Base-by-base conservation (phyloP, 1,139 yeast genomes). In the Pichiaceae sp. region DNA sequence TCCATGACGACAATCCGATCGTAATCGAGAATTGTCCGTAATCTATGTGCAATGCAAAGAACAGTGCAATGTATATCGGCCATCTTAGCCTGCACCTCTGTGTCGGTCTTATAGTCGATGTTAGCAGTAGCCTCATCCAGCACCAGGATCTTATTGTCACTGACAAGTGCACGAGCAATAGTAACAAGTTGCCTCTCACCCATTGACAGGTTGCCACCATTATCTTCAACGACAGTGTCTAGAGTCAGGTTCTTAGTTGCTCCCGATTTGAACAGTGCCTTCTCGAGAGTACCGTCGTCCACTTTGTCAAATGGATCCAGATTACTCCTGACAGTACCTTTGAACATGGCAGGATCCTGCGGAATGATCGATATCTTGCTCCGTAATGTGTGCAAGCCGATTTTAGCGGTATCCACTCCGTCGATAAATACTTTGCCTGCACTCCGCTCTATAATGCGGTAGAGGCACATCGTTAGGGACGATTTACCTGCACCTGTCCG, bases 401-500 rank as follows among this genome's bases (percentile, higher is more conserved):
- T 44, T 16, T 56, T 55, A 14, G 66, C 48, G 33, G 70, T 68
- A 47, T 74, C 72, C 38, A 72, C 51, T 18, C 66, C 75, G 52
- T 74, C 81, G 41, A 75, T 73, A 2, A 45, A 23, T 23, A 75
- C 69, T 8, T 45, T 39, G 18, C 81, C 80, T 3, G 58, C 57
- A n/a, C n/a, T n/a, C 32, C 72, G 45, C 45, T 74, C 81, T 30
- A 64, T 38, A 31, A 75, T 47, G 50, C 80, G 59, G 55, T 70
- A 75, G 31, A 75, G 54, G 1, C 77, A 76, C 37, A 70, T 65
- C 75, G 72, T 73, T 34, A 75, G 68, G 2, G 79, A 70, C 1
- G 78, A 70, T 50, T 75, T 75, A 48, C 81, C 81, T 31, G 80
- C 80, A 55, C 81, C 81, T 1, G 80, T 75, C 55, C 81, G 65